Evolutionary conservation across 179 eudicot genomes (phyloP).

Genomic region (Silene coronaria): DNA sequence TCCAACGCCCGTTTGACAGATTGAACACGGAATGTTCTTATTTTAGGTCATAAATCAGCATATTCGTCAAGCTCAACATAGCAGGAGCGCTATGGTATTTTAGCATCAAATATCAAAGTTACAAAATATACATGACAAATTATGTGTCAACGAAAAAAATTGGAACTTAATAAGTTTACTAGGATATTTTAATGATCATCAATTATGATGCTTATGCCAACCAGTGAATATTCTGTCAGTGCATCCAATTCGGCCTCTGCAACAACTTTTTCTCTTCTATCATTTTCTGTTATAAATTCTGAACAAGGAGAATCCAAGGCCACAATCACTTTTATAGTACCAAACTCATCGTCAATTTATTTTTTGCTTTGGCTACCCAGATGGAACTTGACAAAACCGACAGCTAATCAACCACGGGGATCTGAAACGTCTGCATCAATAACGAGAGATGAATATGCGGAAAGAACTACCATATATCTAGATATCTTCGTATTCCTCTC

Average conservation of each 20-base stretch:
- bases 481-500: background rate
- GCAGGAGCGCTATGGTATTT: no score
- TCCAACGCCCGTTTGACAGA: no score
- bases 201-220: background rate
- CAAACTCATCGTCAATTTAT: background rate
- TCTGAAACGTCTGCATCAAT: background rate
- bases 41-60: no score
- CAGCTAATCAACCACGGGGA: background rate
- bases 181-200: background rate
- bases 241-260: no score
- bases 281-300: background rate
- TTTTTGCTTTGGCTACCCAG: background rate
- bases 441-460: background rate
- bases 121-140: background rate
- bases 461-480: background rate
- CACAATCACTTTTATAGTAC: background rate
- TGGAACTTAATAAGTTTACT: background rate
- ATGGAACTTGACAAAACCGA: background rate
- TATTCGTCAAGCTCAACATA: no score
- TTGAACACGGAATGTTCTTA: no score
- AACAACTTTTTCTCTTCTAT: background rate
- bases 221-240: no score
- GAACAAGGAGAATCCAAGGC: background rate
- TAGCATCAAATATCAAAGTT: background rate
- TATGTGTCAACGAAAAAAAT: background rate